Evolutionary conservation across 2,329 filamentous ascomycete genomes (phyloP).

Genomic region (Ophiosphaerella korrae): DNA sequence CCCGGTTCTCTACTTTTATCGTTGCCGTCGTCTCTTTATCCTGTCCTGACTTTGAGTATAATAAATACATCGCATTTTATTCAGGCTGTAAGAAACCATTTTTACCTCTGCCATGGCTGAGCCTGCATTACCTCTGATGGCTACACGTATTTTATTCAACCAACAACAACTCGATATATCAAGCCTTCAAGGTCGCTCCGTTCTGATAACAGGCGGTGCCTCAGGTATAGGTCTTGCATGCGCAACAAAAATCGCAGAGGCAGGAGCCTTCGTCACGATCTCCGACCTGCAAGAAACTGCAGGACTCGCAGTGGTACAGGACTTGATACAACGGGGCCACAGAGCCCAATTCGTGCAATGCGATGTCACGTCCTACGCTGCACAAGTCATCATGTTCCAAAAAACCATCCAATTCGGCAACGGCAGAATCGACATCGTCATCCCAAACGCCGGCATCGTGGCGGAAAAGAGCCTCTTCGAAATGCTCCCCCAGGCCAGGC

Average conservation of each 20-base stretch:
- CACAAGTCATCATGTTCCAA: constrained; percentile 38
- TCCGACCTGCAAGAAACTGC: constrained; percentile 24
- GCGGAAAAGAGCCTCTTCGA: constrained; percentile 28
- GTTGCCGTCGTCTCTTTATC: no score
- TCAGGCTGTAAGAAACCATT: no score
- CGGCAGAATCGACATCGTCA: constrained; percentile 36
- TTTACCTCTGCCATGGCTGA: not conserved
- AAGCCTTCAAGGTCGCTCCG: constrained; percentile 21
- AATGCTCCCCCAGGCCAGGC: constrained; percentile 16
- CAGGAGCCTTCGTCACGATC: constrained; percentile 32
- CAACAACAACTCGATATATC: constrained; percentile 14
- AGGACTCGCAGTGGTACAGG: constrained; percentile 12
- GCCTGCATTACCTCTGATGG: not conserved
- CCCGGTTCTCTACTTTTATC: no score
- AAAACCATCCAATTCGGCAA: constrained; percentile 31
- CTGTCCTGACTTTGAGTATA: no score
- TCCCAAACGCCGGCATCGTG: constrained; percentile 38
- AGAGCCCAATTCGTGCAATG: constrained; percentile 36
- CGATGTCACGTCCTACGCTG: constrained; percentile 37
- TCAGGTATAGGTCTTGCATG: constrained; percentile 34
- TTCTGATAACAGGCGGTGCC: constrained; percentile 34
- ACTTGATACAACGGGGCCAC: constrained; percentile 18
- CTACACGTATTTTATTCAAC: constrained; percentile 4
- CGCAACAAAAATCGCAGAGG: constrained; percentile 21
- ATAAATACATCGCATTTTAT: no score